Evolutionary conservation across 306 rosid genomes (phyloP).

Genomic region (Vigna radiata): DNA sequence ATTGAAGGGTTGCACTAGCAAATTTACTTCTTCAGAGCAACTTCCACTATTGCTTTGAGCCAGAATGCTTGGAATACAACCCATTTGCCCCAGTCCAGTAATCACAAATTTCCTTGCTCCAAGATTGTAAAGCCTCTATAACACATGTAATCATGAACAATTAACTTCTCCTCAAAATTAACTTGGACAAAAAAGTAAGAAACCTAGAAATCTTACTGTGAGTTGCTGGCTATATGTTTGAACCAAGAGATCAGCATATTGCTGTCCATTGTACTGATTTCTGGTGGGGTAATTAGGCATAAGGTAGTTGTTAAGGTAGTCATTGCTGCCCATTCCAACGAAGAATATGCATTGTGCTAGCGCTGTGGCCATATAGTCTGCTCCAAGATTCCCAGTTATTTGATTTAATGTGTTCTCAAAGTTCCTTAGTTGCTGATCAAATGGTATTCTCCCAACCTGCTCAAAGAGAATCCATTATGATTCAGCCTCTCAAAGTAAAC

Average conservation of each 20-base stretch:
- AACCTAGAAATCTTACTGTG: slow-evolving; percentile 56
- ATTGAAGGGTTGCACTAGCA: slow-evolving; percentile 75
- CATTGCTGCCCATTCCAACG: slow-evolving; percentile 97
- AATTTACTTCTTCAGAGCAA: slow-evolving; percentile 80
- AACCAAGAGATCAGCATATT: slow-evolving; percentile 74
- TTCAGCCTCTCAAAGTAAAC: neutral
- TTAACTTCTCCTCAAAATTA: neutral
- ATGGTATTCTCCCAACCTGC: slow-evolving; percentile 89
- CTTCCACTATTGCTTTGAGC: slow-evolving; percentile 72
- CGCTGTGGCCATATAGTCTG: slow-evolving; percentile 52
- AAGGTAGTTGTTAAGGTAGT: slow-evolving; percentile 90
- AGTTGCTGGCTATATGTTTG: slow-evolving; percentile 71
- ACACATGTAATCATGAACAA: neutral
- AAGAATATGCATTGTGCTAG: slow-evolving; percentile 71
- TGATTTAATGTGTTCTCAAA: slow-evolving; percentile 79
- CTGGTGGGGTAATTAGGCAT: slow-evolving; percentile 89
- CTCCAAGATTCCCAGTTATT: slow-evolving; percentile 62
- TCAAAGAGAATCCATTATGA: slow-evolving; percentile 10
- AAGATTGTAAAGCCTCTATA: slow-evolving; percentile 80
- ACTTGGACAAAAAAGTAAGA: neutral
- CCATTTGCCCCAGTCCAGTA: slow-evolving; percentile 79
- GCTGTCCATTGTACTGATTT: slow-evolving; percentile 69
- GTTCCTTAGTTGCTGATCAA: slow-evolving; percentile 72
- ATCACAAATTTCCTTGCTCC: slow-evolving; percentile 85
- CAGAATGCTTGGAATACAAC: slow-evolving; percentile 89